Base-by-base conservation (phyloP, 2,329 filamentous ascomycete species). In the Pleoardoris graminearum region DNA sequence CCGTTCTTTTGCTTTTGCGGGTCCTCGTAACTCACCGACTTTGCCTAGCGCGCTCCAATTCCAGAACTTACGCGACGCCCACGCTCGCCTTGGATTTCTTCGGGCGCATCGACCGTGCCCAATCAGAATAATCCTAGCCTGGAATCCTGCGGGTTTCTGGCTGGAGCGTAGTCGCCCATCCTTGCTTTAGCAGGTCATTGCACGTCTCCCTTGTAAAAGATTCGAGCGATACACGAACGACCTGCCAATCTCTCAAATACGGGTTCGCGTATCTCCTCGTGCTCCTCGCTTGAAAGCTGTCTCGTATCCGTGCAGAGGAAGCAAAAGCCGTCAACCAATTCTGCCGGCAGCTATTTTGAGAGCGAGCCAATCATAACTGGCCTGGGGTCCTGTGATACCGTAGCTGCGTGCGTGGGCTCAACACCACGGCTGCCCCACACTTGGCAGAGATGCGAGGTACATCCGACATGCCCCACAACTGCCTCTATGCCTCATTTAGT, bases 311-410 rank as follows among this genome's bases (percentile, higher is more conserved):
- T 22, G 37, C 46, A 32, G 16, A 14, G 8, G 30, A 27, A 32
- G 30, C 16, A 17, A 36, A 35, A n/a, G 38, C 21, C 19, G 42
- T 41, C 11, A n/a, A 43, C 33, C 43, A 22, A 52, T 52, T 48
- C 50, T 52, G 37, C 50, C 50, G 44, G 50, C 50, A 42, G n/a
- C 42, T 42, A 42, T 51, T 42, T 42, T 43, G 23, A 47, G 43
- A 36, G n/a, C 8, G 27, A 11, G 22, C 37, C 27, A 36, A 19
- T 35, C 37, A 27, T 35, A 11, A 48, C 21, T 22, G 14, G 36
- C 43, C 11, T 33, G 19, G 30, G n/a, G 25, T 7, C 48, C 25
- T 44, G 38, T 44, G 21, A 44, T 36, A 17, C 25, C 33, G 48
- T 35, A 32, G 33, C 41, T 36, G 32, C n/a, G 38, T 22, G 21